Conservation (phyloP, 306 rosid species). For the Vigna radiata region DNA sequence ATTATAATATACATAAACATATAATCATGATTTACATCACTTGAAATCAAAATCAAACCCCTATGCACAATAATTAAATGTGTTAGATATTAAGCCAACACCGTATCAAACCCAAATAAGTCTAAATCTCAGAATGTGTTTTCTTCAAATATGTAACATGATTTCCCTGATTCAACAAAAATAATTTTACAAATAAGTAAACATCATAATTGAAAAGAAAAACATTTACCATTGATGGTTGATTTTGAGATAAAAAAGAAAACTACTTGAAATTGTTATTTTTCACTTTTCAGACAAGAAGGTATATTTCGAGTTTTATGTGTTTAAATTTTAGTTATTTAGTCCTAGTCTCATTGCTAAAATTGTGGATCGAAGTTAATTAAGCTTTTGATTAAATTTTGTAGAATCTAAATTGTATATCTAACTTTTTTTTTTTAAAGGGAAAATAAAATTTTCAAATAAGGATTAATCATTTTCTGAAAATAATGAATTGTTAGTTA, state of each 20-base stretch:
- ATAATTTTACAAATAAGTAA: too few relatives aligned
- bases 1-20: background rate
- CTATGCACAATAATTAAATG: background rate
- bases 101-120: background rate
- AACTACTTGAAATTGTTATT: background rate
- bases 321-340: background rate
- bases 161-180: too few relatives aligned
- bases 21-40: background rate
- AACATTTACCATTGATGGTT: slow-evolving; percentile 40
- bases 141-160: too few relatives aligned
- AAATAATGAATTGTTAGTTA: background rate
- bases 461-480: too few relatives aligned
- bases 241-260: background rate
- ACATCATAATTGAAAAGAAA: background rate
- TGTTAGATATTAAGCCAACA: background rate
- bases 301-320: slow-evolving; percentile 6
- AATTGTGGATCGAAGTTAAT: slow-evolving; percentile 21
- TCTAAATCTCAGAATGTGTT: too few relatives aligned
- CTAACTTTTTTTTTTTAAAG: background rate
- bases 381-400: background rate
- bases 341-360: background rate
- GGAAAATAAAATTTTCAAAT: background rate
- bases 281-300: slow-evolving; percentile 4
- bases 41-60: slow-evolving; percentile 40
- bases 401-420: background rate